Percentiles rank a stretch among this genome's conserved stretches.
phyloP scores from a whole-genome alignment of 192 early-diverging fungal species.

The Linnemannia hyalina region DNA sequence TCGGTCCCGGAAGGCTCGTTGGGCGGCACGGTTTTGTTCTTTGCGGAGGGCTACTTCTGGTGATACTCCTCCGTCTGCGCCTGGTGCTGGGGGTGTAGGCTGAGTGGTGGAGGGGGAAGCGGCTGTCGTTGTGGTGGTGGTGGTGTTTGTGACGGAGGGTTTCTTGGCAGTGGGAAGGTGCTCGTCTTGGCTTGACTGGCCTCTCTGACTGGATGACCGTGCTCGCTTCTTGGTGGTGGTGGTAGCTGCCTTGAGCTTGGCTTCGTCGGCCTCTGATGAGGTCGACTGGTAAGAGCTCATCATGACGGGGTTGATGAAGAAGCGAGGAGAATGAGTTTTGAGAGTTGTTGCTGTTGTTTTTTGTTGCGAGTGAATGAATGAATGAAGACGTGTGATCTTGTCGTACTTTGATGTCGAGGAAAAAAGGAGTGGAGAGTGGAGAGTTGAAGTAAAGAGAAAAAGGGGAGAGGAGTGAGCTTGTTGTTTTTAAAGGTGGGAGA shows the following conservation, averaged over 20 bases:
- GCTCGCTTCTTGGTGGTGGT: background rate
- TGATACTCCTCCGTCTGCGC: background rate
- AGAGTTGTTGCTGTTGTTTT: background rate
- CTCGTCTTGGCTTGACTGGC: background rate
- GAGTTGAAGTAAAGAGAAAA: too few species aligned
- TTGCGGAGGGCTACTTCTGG: slow-evolving; percentile 51
- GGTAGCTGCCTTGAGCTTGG: background rate
- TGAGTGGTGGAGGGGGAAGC: background rate
- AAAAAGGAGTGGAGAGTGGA: too few species aligned
- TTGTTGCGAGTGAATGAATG: background rate
- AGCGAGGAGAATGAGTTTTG: background rate
- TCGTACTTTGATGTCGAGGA: too few species aligned
- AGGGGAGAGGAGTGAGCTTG: too few species aligned
- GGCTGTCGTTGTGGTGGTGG: background rate
- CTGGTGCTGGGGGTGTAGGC: background rate
- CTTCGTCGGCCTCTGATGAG: background rate
- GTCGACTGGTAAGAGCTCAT: slow-evolving; percentile 4
- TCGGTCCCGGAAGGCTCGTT: slow-evolving; percentile 90
- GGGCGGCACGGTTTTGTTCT: slow-evolving; percentile 90
- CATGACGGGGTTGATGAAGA: background rate
- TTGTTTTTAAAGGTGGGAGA: too few species aligned
- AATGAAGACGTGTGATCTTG: background rate
- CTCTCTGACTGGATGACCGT: background rate
- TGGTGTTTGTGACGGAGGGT: background rate
- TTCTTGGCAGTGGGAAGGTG: background rate